These are phyloP conservation scores for Salvia rosmarinus DNA, from an alignment of 257 asterid genomes.

Conservation along the genomic window DNA sequence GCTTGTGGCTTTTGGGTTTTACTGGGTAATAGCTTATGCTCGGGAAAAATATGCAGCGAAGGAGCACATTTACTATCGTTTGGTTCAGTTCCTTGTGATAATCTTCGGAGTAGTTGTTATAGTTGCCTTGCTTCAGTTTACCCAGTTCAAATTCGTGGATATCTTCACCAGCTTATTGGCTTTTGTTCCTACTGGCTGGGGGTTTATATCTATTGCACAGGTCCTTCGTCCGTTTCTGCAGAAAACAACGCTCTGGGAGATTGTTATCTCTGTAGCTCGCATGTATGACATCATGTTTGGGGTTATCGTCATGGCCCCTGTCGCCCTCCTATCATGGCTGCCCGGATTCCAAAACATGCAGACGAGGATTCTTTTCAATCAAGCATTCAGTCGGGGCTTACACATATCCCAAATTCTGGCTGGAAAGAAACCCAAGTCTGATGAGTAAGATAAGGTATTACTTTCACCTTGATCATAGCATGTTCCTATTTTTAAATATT, in stretches of 20 bases:
- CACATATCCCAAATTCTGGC: slow-evolving; percentile 94
- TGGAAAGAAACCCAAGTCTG: slow-evolving; percentile 80
- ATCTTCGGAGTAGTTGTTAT: slow-evolving; percentile 61
- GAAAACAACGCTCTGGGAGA: slow-evolving; percentile 70
- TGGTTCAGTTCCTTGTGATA: slow-evolving; percentile 93
- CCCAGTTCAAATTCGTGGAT: slow-evolving; percentile 68
- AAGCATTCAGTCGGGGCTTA: slow-evolving; percentile 95
- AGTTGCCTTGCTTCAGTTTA: slow-evolving; percentile 70
- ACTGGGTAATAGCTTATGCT: slow-evolving; percentile 66
- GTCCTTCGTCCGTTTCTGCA: slow-evolving; percentile 74
- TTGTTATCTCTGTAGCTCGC: slow-evolving; percentile 79
- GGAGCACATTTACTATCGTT: slow-evolving; percentile 94
- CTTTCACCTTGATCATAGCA: slow-evolving; percentile 21
- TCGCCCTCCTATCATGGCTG: slow-evolving; percentile 90
- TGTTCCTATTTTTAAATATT: too few relatives aligned
- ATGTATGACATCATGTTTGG: slow-evolving; percentile 91
- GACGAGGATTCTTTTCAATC: slow-evolving; percentile 94
- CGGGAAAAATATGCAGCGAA: slow-evolving; percentile 86
- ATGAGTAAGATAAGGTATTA: slow-evolving; percentile 58
- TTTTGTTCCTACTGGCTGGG: slow-evolving; percentile 97
- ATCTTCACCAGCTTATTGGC: slow-evolving; percentile 89
- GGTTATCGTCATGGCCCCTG: slow-evolving; percentile 83
- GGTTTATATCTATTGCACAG: slow-evolving; percentile 78
- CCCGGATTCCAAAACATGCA: slow-evolving; percentile 99
- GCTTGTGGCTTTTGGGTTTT: slow-evolving; percentile 68